Percentiles rank a stretch among this genome's conserved stretches.
These are phyloP conservation scores for Pleurotus djamor DNA, from an alignment of 768 basidiomycete species.

Conservation along the genomic window DNA sequence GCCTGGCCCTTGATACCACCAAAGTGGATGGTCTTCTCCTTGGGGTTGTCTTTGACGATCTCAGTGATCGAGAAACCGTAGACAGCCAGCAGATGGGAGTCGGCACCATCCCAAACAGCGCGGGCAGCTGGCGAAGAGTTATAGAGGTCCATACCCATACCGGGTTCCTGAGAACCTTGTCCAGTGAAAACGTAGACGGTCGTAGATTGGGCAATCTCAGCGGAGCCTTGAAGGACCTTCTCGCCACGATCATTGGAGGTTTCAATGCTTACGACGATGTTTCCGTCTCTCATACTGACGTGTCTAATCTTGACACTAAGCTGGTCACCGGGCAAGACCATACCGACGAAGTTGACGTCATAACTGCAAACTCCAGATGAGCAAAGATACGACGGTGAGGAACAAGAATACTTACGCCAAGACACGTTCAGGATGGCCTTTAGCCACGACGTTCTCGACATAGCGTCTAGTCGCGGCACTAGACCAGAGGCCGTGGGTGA, in stretches of 20 bases:
- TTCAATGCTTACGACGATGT: slow-evolving; percentile 88
- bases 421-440: slow-evolving; percentile 91
- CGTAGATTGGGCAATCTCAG: slow-evolving; percentile 89
- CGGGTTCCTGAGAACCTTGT: slow-evolving; percentile 95
- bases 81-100: slow-evolving; percentile 87
- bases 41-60: slow-evolving; percentile 98
- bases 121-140: slow-evolving; percentile 89
- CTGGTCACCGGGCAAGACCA: slow-evolving; percentile 92
- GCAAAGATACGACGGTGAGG: slow-evolving; percentile 3
- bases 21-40: slow-evolving; percentile 97
- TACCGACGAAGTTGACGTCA: slow-evolving; percentile 93
- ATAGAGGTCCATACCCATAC: slow-evolving; percentile 99
- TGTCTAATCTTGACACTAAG: slow-evolving; percentile 87
- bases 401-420: slow-evolving; percentile 56
- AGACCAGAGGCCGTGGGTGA: slow-evolving; percentile 97
- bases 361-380: slow-evolving; percentile 51
- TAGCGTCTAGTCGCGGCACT: slow-evolving; percentile 92
- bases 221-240: slow-evolving; percentile 89
- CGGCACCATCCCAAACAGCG: slow-evolving; percentile 96
- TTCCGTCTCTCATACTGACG: slow-evolving; percentile 88
- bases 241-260: slow-evolving; percentile 84
- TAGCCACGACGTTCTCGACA: slow-evolving; percentile 91
- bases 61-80: slow-evolving; percentile 99
- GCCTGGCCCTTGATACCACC: slow-evolving; percentile 99
- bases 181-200: slow-evolving; percentile 98